Base-by-base conservation (phyloP, 768 basidiomycete species). In the Leccinum obscurum region DNA sequence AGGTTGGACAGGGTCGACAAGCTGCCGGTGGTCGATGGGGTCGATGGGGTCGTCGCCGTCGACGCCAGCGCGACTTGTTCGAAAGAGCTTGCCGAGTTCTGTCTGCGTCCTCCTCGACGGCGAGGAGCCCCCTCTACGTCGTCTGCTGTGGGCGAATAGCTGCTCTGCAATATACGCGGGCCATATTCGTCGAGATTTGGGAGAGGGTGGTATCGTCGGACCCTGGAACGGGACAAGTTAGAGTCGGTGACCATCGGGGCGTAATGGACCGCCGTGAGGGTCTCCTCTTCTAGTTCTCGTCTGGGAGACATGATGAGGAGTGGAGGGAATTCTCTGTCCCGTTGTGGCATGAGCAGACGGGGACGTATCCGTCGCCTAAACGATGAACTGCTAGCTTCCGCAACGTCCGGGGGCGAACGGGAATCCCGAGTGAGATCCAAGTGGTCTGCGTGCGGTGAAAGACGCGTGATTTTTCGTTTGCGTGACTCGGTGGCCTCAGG, bases 61-160 rank as follows among this genome's bases (percentile, higher is more conserved):
- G 60, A 59, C 6, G 64, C 69, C 17, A 70, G 24, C 1, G 69
- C 68, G 56, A 68, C 66, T 28, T 68, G 53, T 13, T 64, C 63
- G 17, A 65, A 44, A 14, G 66, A 70, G 39, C 20, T 26, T 30
- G 51, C 13, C 13, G 69, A 70, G 37, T 55, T 30, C 13, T 57
- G 65, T 39, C 26, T 3, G 17, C 37, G 54, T 55, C 62, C 59
- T 55, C 62, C 59, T 53, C 26, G 34, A 35, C 34, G n/a, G 37
- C 17, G 26, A 30, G 17, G 22, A 24, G 14, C 28, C 9, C 30
- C 30, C 6, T 30, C 48, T 32, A 3, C 13, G 3, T 20, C 54
- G 50, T 30, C 39, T 13, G 20, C 22, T 17, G 11, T 9, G 32
- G 57, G 30, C 6, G 35, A 34, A 48, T 55, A 37, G 20, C 34